Conservation (phyloP, 1,284 basidiomycete species). For the Mycena citricolor region DNA sequence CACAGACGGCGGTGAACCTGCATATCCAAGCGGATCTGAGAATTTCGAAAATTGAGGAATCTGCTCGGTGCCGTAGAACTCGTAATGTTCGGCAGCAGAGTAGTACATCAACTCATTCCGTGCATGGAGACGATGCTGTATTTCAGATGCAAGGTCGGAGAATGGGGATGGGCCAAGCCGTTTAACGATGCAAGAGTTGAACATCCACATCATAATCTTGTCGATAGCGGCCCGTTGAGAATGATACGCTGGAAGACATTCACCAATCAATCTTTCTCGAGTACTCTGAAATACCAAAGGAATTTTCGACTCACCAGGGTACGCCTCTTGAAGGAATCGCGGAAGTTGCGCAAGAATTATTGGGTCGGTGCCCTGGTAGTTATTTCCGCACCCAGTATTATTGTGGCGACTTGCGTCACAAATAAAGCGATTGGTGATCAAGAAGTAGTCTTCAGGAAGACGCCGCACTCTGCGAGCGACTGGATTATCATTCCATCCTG, state of each 20-base stretch:
- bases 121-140: slow-evolving; percentile 11
- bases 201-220: slow-evolving; percentile 14
- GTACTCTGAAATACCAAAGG: too few relatives aligned
- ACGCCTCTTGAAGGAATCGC: slow-evolving; percentile 15
- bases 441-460: slow-evolving; percentile 15
- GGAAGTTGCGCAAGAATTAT: slow-evolving; percentile 19
- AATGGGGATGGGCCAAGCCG: slow-evolving; percentile 18
- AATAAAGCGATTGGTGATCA: slow-evolving; percentile 16
- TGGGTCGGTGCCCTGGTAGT: slow-evolving; percentile 15
- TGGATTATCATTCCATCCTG: slow-evolving; percentile 18
- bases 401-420: slow-evolving; percentile 2
- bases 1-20: slow-evolving; percentile 11
- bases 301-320: slow-evolving; percentile 21
- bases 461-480: slow-evolving; percentile 16
- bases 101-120: slow-evolving; percentile 19
- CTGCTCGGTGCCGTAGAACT: slow-evolving; percentile 2
- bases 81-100: neutral
- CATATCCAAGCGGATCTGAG: slow-evolving; percentile 8
- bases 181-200: slow-evolving; percentile 7
- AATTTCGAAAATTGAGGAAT: slow-evolving; percentile 12
- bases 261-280: too few relatives aligned
- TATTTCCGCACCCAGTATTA: slow-evolving; percentile 11
- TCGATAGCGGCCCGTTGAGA: too few relatives aligned
- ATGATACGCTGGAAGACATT: too few relatives aligned
- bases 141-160: slow-evolving; percentile 13